Conservation (phyloP, 2,329 filamentous ascomycete genomes). For the Lomentospora prolificans region DNA sequence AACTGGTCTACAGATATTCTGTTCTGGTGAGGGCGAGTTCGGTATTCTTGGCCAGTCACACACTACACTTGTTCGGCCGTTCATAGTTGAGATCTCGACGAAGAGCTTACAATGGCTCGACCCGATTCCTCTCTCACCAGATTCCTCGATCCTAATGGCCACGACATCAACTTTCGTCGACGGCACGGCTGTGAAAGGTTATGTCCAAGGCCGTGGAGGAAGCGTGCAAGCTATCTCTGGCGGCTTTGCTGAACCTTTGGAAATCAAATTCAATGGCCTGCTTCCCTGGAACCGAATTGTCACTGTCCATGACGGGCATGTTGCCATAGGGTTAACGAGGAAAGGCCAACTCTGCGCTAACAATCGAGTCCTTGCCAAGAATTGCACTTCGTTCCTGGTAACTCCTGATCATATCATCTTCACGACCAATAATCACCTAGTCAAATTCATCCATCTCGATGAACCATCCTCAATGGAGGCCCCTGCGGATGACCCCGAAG, state of each 20-base stretch:
- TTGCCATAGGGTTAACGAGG: conserved; percentile 57
- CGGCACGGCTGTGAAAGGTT: conserved; percentile 20
- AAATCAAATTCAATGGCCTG: conserved; percentile 31
- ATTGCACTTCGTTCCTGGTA: conserved; percentile 83
- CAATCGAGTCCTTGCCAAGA: conserved; percentile 63
- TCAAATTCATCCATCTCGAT: conserved; percentile 86
- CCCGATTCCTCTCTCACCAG: conserved; percentile 6
- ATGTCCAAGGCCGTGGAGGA: conserved; percentile 37
- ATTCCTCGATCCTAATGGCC: conserved; percentile 9
- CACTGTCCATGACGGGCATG: conserved; percentile 27
- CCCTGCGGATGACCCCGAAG: conserved; percentile 79
- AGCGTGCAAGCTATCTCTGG: conserved; percentile 30
- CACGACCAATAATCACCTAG: conserved; percentile 82
- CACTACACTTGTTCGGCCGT: neutral
- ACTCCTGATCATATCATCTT: conserved; percentile 79
- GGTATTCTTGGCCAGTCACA: conserved; percentile 22
- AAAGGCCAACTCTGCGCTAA: conserved; percentile 74
- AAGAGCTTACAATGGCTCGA: conserved; percentile 6
- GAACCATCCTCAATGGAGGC: conserved; percentile 65
- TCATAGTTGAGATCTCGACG: neutral
- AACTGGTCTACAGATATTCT: conserved; percentile 22
- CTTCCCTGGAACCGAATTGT: conserved; percentile 44
- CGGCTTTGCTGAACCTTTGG: conserved; percentile 22
- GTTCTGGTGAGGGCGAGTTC: conserved; percentile 18
- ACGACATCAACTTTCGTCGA: conserved; percentile 24